Conservation (phyloP, 768 basidiomycete species). For the Leccinellum albellum region DNA sequence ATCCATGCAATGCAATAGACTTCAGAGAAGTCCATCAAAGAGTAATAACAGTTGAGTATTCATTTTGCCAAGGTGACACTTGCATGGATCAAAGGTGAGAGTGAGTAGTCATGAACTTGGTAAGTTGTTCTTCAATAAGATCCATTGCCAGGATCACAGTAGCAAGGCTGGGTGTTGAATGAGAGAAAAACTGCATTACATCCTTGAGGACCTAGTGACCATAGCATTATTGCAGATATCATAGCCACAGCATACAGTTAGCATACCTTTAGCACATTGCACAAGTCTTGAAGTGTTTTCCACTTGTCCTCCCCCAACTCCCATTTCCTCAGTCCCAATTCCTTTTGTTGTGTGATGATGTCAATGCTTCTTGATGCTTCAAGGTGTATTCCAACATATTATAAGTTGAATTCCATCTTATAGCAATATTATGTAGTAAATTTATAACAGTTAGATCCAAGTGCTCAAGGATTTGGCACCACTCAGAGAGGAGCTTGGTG, state of each 20-base stretch:
- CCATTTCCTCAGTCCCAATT: too few relatives aligned
- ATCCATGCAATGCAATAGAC: not conserved
- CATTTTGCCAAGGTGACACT: not conserved
- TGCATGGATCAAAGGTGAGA: not conserved
- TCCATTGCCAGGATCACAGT: not conserved
- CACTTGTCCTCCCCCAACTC: too few relatives aligned
- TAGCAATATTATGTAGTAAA: too few relatives aligned
- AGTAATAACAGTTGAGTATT: not conserved
- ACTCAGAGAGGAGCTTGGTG: too few relatives aligned
- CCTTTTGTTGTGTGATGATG: too few relatives aligned
- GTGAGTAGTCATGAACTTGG: not conserved
- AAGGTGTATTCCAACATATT: too few relatives aligned
- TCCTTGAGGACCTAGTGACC: not conserved
- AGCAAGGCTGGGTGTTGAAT: not conserved
- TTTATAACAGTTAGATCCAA: too few relatives aligned
- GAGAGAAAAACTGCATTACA: not conserved
- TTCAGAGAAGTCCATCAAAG: not conserved
- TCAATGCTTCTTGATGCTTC: too few relatives aligned
- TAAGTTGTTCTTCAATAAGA: not conserved
- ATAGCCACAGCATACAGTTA: not conserved
- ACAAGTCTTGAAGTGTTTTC: too few relatives aligned
- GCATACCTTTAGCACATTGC: not conserved
- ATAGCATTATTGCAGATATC: not conserved
- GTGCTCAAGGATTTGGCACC: too few relatives aligned
- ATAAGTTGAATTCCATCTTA: too few relatives aligned